Base-by-base conservation (phyloP, 2,329 filamentous ascomycete genomes). In the Fusarium sp. region DNA sequence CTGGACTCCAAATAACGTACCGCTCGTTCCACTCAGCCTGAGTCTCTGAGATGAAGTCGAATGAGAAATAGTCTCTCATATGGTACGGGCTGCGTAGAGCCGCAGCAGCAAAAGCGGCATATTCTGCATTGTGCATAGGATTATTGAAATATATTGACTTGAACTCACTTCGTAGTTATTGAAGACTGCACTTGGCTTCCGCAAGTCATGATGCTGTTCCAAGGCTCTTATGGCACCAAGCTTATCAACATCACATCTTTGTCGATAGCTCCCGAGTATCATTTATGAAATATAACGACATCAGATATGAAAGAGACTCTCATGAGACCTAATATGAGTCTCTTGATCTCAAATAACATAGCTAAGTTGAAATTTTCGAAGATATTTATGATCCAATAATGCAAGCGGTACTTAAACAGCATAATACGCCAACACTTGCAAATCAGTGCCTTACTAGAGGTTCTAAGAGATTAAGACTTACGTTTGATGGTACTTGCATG, bases 401-500 rank as follows among this genome's bases (percentile, higher is more conserved):
- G 20, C 7, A 13, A 20, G 16, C 23, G 9, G 35, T n/a, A n/a
- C n/a, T 23, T 23, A 13, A 23, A n/a, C 8, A 49, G 24, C 15
- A 24, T 21, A 21, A 23, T 24, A 13, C 8, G 10, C 2, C 15
- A n/a, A 8, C 5, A n/a, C 15, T 18, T 42, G 12, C 4, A 33
- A 41, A 2, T 12, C 28, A 3, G 18, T 12, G 31, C 15, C 20
- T 28, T 8, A 8, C 8, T 4, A 15, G 16, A 38, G 10, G 18
- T 7, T 8, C 6, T 16, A 15, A 6, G 6, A 33, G 8, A n/a
- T 2, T 9, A 10, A 5, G 2, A 16, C 28, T 29, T 3, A 6
- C 3, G 41, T 4, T 5, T 24, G 13, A 24, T 29, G 15, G 21
- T 20, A 31, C 33, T 47, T 24, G 24, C 20, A 64, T 20, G 28